Conservation (phyloP, 805 yeast genomes). For the Ogataea kodamae region DNA sequence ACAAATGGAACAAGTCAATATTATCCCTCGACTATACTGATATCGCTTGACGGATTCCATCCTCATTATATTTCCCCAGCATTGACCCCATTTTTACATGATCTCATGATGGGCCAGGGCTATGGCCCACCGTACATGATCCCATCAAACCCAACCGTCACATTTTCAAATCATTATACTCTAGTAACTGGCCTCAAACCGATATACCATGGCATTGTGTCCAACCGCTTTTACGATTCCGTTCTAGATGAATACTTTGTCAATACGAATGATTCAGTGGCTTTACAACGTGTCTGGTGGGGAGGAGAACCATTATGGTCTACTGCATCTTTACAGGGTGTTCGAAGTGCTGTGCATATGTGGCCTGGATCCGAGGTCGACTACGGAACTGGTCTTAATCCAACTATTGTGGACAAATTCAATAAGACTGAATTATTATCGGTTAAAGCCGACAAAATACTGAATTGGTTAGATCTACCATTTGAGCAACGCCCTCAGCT, state of each 20-base stretch:
- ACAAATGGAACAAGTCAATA: conserved; percentile 66
- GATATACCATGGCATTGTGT: conserved; percentile 80
- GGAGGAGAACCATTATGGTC: conserved; percentile 91
- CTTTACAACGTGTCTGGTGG: conserved; percentile 67
- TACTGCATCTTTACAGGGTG: conserved; percentile 62
- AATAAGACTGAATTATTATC: conserved; percentile 60
- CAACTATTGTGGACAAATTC: conserved; percentile 57
- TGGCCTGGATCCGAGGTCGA: conserved; percentile 92
- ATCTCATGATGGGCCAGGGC: conserved; percentile 46
- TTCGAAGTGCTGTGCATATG: conserved; percentile 80
- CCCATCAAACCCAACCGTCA: conserved; percentile 85
- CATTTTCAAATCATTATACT: conserved; percentile 93
- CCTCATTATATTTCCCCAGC: conserved; percentile 73
- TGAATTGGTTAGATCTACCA: conserved; percentile 64
- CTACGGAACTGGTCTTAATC: conserved; percentile 42
- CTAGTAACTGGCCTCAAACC: conserved; percentile 84
- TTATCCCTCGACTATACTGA: conserved; percentile 73
- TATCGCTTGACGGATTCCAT: conserved; percentile 87
- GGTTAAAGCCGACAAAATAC: conserved; percentile 53
- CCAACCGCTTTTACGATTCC: conserved; percentile 76
- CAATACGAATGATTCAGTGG: conserved; percentile 53
- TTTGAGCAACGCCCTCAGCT: conserved; percentile 65
- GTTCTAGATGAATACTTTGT: conserved; percentile 50
- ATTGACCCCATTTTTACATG: conserved; percentile 69
- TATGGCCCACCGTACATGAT: conserved; percentile 81